phyloP scores from a whole-genome alignment of 306 rosid species.

The Trifolium fragiferum region DNA sequence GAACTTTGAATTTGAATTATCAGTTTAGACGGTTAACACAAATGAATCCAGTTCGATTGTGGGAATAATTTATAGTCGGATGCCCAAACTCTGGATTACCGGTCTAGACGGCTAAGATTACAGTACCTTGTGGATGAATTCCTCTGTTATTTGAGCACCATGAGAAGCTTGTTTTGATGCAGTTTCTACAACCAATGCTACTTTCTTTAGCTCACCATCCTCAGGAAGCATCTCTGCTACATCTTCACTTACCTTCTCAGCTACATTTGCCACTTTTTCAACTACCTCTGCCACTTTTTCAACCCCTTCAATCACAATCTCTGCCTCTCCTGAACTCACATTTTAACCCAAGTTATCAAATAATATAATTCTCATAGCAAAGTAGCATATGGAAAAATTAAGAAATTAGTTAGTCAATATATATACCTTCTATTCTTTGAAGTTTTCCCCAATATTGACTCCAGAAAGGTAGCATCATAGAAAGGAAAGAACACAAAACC shows the following conservation, averaged over 20 bases:
- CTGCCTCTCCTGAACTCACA: slow-evolving; percentile 29
- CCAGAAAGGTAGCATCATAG: slow-evolving; percentile 48
- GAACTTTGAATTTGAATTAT: no score
- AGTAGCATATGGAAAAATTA: neutral
- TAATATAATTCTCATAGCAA: neutral
- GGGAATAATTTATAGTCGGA: no score
- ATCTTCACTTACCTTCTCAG: slow-evolving; percentile 58
- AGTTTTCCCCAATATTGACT: slow-evolving; percentile 37
- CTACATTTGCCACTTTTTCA: slow-evolving; percentile 55
- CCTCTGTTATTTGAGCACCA: slow-evolving; percentile 58
- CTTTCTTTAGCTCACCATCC: slow-evolving; percentile 51
- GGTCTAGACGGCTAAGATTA: no score
- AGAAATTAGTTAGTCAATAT: neutral
- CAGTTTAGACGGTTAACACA: no score
- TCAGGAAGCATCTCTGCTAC: slow-evolving; percentile 56
- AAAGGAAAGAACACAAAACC: slow-evolving; percentile 41
- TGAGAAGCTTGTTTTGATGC: slow-evolving; percentile 57
- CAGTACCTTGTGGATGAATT: slow-evolving; percentile 66
- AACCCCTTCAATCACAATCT: slow-evolving; percentile 55
- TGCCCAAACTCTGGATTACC: no score
- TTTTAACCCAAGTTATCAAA: neutral
- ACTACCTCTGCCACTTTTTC: slow-evolving; percentile 55
- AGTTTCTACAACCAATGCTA: slow-evolving; percentile 50
- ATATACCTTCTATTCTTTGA: slow-evolving; percentile 51
- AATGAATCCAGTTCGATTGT: no score